Conservation (phyloP, 2,329 filamentous ascomycete genomes). For the Talaromyces sp. region DNA sequence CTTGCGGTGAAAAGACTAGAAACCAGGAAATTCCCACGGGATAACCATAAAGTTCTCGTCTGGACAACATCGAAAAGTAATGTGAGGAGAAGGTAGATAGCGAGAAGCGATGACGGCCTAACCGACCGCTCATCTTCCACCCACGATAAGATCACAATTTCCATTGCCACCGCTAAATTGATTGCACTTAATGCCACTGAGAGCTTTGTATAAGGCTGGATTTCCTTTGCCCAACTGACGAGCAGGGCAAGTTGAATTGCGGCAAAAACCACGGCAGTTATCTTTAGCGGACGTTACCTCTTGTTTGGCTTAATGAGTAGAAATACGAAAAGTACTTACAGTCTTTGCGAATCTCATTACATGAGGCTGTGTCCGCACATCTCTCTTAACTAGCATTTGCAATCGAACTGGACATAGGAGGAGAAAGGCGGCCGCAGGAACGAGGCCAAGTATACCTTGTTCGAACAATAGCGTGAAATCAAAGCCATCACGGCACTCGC, state of each 20-base stretch:
- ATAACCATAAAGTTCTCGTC: conserved; percentile 7
- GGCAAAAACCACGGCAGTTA: neutral
- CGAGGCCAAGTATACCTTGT: conserved; percentile 20
- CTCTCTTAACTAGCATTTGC: neutral
- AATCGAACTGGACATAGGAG: conserved; percentile 3
- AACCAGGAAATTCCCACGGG: neutral
- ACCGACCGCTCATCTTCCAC: conserved; percentile 7
- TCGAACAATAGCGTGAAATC: conserved; percentile 31
- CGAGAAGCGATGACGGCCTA: conserved; percentile 3
- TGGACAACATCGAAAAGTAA: conserved; percentile 6
- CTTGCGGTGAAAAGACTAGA: neutral
- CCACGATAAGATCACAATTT: conserved; percentile 9
- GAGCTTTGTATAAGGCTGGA: neutral
- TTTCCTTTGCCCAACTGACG: conserved; percentile 2
- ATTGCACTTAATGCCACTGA: conserved; percentile 8
- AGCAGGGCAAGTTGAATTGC: conserved; percentile 13
- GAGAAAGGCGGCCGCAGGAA: conserved; percentile 3
- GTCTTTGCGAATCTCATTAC: neutral
- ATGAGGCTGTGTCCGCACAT: neutral
- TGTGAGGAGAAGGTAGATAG: conserved; percentile 1
- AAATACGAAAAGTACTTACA: neutral
- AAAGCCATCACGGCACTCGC: conserved; percentile 22
- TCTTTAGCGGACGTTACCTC: neutral
- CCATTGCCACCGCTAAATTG: conserved; percentile 4
- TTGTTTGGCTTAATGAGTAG: neutral